These are phyloP conservation scores for Vigna hirtella DNA, from an alignment of 306 rosid genomes.

Conservation along the genomic window DNA sequence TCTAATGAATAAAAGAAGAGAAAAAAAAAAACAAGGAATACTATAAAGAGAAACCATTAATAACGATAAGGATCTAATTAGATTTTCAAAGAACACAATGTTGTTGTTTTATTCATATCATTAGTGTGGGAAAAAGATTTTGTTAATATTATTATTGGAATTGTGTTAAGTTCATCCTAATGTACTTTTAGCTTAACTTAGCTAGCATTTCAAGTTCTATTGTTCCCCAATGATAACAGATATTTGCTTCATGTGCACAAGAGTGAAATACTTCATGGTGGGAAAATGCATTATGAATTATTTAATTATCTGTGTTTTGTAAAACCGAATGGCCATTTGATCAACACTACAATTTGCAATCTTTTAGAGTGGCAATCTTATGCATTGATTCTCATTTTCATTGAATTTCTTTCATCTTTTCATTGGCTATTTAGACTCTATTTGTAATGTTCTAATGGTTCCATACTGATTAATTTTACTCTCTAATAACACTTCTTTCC, in stretches of 20 bases:
- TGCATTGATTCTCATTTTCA: neutral
- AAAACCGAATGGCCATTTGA: constrained; percentile 15
- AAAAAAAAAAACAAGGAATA: neutral
- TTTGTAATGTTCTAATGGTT: neutral
- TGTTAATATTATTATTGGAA: neutral
- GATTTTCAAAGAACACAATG: neutral
- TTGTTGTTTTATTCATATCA: neutral
- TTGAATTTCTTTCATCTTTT: neutral
- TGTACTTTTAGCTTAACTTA: neutral
- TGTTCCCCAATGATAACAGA: neutral
- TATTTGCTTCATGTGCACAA: neutral
- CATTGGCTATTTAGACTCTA: constrained; percentile 3
- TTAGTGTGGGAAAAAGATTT: neutral
- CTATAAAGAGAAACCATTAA: neutral
- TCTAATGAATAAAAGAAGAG: neutral
- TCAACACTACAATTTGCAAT: constrained; percentile 27
- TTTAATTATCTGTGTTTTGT: neutral
- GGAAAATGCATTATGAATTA: neutral
- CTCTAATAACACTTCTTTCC: constrained; percentile 1
- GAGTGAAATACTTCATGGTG: neutral
- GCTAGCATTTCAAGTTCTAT: constrained; percentile 19
- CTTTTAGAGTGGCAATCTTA: constrained; percentile 2
- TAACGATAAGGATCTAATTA: neutral
- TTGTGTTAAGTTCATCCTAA: neutral
- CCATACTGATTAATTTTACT: neutral